phyloP scores from a whole-genome alignment of 257 asterid genomes.

The Pogostemon cablin region DNA sequence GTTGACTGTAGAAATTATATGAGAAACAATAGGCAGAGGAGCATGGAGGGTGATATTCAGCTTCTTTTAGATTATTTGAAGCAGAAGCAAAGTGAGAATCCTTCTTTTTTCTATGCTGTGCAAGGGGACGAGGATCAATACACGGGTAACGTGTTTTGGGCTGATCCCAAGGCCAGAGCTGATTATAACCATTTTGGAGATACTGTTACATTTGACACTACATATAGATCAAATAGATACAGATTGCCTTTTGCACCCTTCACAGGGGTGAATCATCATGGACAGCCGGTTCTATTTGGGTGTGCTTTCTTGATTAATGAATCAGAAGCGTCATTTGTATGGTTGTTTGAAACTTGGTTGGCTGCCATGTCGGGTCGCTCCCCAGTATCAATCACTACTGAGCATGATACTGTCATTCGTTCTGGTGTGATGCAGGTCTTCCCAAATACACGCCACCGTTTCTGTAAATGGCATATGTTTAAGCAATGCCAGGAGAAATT shows the following conservation, averaged over 20 bases:
- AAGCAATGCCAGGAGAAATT: conserved; percentile 93
- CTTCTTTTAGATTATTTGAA: conserved; percentile 83
- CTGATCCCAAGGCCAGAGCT: conserved; percentile 73
- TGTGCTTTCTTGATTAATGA: conserved; percentile 90
- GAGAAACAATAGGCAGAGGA: conserved; percentile 83
- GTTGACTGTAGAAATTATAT: conserved; percentile 96
- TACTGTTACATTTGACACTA: conserved; percentile 91
- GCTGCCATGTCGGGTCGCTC: conserved; percentile 73
- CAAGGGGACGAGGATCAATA: conserved; percentile 85
- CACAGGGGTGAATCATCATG: conserved; percentile 96
- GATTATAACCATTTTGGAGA: conserved; percentile 87
- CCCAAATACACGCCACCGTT: conserved; percentile 82
- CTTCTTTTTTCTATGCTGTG: conserved; percentile 73
- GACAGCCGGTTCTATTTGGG: conserved; percentile 93
- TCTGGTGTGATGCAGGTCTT: conserved; percentile 78
- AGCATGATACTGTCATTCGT: conserved; percentile 76
- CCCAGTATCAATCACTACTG: conserved; percentile 89
- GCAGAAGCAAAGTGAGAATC: conserved; percentile 75
- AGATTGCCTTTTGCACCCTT: conserved; percentile 93
- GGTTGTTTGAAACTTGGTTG: conserved; percentile 95
- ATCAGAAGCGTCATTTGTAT: conserved; percentile 82
- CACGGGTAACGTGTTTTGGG: conserved; percentile 90
- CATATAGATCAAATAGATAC: conserved; percentile 92
- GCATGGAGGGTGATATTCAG: conserved; percentile 94
- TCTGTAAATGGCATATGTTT: conserved; percentile 97